phyloP scores from a whole-genome alignment of 1,284 basidiomycete species.

The Coniferiporia weirii region DNA sequence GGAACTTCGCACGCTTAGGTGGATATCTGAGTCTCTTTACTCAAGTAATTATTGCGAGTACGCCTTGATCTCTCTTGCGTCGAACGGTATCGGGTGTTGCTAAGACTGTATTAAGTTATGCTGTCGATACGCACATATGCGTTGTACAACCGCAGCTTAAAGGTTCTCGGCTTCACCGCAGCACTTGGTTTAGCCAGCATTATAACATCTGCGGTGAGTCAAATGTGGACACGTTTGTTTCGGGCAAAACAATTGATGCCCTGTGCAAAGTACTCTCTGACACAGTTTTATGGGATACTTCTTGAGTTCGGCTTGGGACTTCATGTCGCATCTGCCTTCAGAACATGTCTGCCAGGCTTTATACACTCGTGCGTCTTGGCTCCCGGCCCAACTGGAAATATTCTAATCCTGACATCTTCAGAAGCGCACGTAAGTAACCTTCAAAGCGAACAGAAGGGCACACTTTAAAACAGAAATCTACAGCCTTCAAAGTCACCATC shows the following conservation, averaged over 20 bases:
- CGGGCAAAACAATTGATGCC: background rate
- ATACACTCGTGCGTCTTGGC: background rate
- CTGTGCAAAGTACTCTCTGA: slow-evolving; percentile 3
- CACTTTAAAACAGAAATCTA: background rate
- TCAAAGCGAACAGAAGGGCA: background rate
- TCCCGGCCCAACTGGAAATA: too few species aligned
- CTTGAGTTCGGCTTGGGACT: background rate
- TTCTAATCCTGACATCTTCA: too few species aligned
- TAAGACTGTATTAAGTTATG: background rate
- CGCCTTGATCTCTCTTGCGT: background rate
- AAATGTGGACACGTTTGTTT: background rate
- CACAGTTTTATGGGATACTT: slow-evolving; percentile 7
- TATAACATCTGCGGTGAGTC: slow-evolving; percentile 6
- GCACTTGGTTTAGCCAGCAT: slow-evolving; percentile 1
- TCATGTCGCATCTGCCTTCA: background rate
- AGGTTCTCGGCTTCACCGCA: background rate
- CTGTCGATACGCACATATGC: slow-evolving; percentile 13
- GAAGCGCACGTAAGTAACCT: too few species aligned
- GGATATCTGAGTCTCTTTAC: background rate
- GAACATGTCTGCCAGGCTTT: slow-evolving; percentile 9
- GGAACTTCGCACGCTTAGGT: background rate
- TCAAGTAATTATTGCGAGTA: slow-evolving; percentile 2
- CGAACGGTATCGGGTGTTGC: background rate
- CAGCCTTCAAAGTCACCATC: slow-evolving; percentile 2
- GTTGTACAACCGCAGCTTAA: slow-evolving; percentile 10